A percentile compares a stretch with the other conserved stretches of the same genome.
Evolutionary conservation across 2,329 filamentous ascomycete species (phyloP).

Genomic region (Stachybotrys echinatus): DNA sequence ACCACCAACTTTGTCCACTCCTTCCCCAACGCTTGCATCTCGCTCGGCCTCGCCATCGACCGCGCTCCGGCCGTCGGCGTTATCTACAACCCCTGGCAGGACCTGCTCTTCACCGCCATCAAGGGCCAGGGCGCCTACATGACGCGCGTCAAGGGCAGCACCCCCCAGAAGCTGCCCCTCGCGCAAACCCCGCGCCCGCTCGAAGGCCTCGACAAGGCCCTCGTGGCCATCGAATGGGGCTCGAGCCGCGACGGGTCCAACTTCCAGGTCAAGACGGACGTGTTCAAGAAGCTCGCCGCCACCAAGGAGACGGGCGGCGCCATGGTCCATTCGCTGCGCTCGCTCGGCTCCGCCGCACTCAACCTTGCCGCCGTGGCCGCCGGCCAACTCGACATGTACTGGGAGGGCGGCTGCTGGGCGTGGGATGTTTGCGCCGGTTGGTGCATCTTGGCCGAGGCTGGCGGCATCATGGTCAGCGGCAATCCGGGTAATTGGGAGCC

Average conservation of each 20-base stretch:
- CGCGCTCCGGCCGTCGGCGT: slow-evolving; percentile 63
- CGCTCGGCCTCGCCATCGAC: slow-evolving; percentile 64
- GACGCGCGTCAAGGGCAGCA: slow-evolving; percentile 37
- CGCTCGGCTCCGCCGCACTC: slow-evolving; percentile 66
- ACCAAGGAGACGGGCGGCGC: slow-evolving; percentile 58
- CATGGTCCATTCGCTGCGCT: slow-evolving; percentile 73
- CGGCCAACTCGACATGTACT: slow-evolving; percentile 68
- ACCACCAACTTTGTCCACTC: slow-evolving; percentile 78
- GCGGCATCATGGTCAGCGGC: slow-evolving; percentile 65
- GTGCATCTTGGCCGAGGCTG: slow-evolving; percentile 70
- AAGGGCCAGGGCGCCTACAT: slow-evolving; percentile 61
- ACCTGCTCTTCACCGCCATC: slow-evolving; percentile 64
- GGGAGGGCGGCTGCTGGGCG: slow-evolving; percentile 80
- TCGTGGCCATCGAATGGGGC: slow-evolving; percentile 73
- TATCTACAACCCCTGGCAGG: slow-evolving; percentile 74
- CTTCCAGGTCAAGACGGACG: slow-evolving; percentile 62
- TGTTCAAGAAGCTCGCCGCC: slow-evolving; percentile 57
- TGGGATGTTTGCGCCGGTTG: slow-evolving; percentile 83
- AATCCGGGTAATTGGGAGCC: slow-evolving; percentile 70
- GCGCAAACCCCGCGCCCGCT: slow-evolving; percentile 48
- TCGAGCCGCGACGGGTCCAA: slow-evolving; percentile 62
- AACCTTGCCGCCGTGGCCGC: slow-evolving; percentile 70
- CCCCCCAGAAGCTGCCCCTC: slow-evolving; percentile 33
- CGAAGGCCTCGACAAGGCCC: slow-evolving; percentile 51
- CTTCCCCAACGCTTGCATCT: slow-evolving; percentile 71